phyloP scores from a whole-genome alignment of 106 monocot species.

The Dactylorhiza incarnata region DNA sequence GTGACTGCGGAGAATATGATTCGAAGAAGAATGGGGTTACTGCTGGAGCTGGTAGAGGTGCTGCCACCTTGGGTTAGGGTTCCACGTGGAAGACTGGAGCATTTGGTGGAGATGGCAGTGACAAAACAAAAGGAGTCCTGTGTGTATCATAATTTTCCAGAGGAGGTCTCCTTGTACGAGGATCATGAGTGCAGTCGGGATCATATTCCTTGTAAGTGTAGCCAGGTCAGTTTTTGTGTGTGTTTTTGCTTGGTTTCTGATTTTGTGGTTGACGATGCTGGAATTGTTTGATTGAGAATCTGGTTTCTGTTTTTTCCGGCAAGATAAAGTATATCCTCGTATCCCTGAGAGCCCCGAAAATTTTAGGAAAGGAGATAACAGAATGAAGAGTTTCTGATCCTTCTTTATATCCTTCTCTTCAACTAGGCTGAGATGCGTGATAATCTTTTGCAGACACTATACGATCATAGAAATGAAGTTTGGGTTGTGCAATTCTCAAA shows the following conservation, averaged over 20 bases:
- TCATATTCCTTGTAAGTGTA: slow-evolving; percentile 44
- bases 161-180: slow-evolving; percentile 34
- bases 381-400: neutral
- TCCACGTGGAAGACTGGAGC: slow-evolving; percentile 43
- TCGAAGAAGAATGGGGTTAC: slow-evolving; percentile 29
- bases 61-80: slow-evolving; percentile 35
- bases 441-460: slow-evolving; percentile 39
- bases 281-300: neutral
- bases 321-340: too few relatives aligned
- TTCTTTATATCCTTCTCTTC: neutral
- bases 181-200: slow-evolving; percentile 48
- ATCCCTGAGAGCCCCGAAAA: too few relatives aligned
- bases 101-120: slow-evolving; percentile 45
- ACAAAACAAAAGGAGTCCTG: slow-evolving; percentile 32
- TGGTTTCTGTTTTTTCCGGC: neutral
- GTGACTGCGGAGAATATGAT: slow-evolving; percentile 16
- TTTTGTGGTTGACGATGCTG: neutral
- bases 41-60: slow-evolving; percentile 42
- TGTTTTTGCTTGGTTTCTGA: neutral
- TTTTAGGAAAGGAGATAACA: neutral
- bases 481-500: slow-evolving; percentile 84
- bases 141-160: slow-evolving; percentile 49
- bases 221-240: slow-evolving; percentile 33
- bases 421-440: slow-evolving; percentile 5
- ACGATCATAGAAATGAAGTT: slow-evolving; percentile 65